Conservation (phyloP, 2,329 filamentous ascomycete species). For the Fusarium metavorans region DNA sequence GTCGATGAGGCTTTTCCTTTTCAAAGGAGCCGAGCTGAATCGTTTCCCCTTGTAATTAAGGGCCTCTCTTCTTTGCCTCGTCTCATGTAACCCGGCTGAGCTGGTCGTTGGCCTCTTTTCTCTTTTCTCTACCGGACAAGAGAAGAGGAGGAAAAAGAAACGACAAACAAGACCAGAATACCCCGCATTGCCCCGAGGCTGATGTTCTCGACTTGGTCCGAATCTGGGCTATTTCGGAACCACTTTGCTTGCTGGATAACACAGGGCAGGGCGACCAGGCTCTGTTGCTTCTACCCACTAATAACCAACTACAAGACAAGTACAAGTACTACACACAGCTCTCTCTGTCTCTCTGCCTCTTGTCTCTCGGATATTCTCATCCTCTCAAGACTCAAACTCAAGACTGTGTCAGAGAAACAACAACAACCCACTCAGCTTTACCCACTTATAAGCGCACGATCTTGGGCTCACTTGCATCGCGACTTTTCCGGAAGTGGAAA, state of each 20-base stretch:
- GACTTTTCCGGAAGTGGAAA: constrained; percentile 38
- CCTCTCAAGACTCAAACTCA: neutral
- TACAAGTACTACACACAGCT: neutral
- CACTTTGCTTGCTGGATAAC: neutral
- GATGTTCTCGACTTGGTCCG: constrained; percentile 3
- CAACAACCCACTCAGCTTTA: constrained; percentile 12
- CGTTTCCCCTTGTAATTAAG: neutral
- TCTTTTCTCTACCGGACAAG: constrained; percentile 7
- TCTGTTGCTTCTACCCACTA: neutral
- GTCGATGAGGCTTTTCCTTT: neutral
- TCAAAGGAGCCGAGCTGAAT: neutral
- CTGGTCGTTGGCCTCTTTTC: constrained; percentile 6
- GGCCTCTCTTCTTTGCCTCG: neutral
- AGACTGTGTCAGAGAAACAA: neutral
- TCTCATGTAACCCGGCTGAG: neutral
- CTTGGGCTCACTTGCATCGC: constrained; percentile 38
- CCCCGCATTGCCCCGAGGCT: constrained; percentile 20
- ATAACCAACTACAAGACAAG: neutral
- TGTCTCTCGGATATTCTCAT: neutral
- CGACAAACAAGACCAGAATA: neutral
- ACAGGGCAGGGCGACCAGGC: neutral
- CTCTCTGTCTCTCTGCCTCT: neutral
- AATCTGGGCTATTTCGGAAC: neutral
- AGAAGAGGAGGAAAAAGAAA: neutral
- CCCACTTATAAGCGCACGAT: constrained; percentile 41